Base-by-base conservation (phyloP, 1,284 basidiomycete species). In the Papiliotrema flavescens region DNA sequence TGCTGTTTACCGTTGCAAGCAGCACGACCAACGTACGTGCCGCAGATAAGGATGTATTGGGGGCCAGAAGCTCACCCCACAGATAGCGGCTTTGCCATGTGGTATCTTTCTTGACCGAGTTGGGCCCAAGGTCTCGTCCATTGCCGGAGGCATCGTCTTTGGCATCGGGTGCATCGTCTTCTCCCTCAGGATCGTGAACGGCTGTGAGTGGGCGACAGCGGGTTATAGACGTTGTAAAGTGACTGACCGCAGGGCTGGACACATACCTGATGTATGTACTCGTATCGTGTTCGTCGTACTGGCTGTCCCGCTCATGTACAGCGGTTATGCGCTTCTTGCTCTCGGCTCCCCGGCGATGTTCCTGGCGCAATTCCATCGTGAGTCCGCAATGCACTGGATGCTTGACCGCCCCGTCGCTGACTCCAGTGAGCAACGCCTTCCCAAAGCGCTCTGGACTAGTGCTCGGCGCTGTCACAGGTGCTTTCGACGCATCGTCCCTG, bases 401-500 rank as follows among this genome's bases (percentile, higher is more conserved):
- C 32, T 22, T 37, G 32, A 23, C 8, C 34, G 15, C n/a, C 47
- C 43, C 14, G 15, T 7, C 15, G 5, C 45, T 47, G 20, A 47
- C 15, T 8, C 9, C 59, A 67, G 65, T 79, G 17, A 73, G 73
- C 47, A 79, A 78, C 54, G 70, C 76, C 6, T 79, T 79, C 58
- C 76, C 76, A 3, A 47, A 59, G n/a, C 62, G 67, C 37, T 74
- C 76, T 0, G 76, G 77, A 0, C 64, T 79, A 24, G 69, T 78
- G 41, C 66, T 78, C 36, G 71, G 71, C 26, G 67, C 73, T 23
- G 62, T 79, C 32, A 77, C 75, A 1, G 77, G 76, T 20, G 73
- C 76, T 1, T 79, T 79, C 53, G 76, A 78, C 52, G 74, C 75
- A 6, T 73, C 69, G 13, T 73, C 69, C 20, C 53, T 77, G 7